Evolutionary conservation across 23 red algal genomes (phyloP), one percentile per base, ranked within the genome.

Genomic region (Pyropia yezoensis): DNA sequence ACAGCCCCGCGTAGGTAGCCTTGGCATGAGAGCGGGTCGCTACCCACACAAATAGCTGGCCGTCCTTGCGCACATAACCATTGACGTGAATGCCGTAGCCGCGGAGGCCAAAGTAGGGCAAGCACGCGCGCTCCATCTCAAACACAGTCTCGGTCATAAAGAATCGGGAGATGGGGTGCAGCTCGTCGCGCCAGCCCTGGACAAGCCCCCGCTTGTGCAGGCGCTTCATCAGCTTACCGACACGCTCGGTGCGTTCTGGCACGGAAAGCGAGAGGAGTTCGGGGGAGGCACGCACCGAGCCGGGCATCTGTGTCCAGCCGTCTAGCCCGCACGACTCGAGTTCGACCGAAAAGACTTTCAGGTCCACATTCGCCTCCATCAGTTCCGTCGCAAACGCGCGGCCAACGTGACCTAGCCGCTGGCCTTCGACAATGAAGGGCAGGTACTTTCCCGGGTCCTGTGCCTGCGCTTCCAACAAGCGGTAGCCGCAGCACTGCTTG

Each of bases 291-390:
- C 55, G 55, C 4, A 58, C 55, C 0, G 55, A 58, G 55, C 55
- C 55, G 7, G 18, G 55, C 55, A 25, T 5, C 18, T 22, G 19
- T 0, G 55, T 58, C 18, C 20, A 20, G 55, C 24, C 20, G 18
- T 58, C 55, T 8, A 73, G 20, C 15, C 22, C 27, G 55, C 69
- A 73, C 17, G n/a, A 57, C 54, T 73, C 69, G 49, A 73, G 69
- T 33, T 73, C 23, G 3, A 73, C 28, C 6, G 54, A 53, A 28
- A 73, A 59, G 6, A 59, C 39, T 2, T 19, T 52, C 51, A 27
- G 52, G 53, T 56, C 8, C 45, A 18, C 29, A 14, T 59, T 52
- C 8, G 39, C 39, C 14, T 23, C n/a, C n/a, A 57, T 49, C 24
- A 73, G 69, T 51, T 73, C 69, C 26, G 69, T 20, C 23, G 69